Base-by-base conservation (phyloP, 345 rosid species). In the Viola odorata region DNA sequence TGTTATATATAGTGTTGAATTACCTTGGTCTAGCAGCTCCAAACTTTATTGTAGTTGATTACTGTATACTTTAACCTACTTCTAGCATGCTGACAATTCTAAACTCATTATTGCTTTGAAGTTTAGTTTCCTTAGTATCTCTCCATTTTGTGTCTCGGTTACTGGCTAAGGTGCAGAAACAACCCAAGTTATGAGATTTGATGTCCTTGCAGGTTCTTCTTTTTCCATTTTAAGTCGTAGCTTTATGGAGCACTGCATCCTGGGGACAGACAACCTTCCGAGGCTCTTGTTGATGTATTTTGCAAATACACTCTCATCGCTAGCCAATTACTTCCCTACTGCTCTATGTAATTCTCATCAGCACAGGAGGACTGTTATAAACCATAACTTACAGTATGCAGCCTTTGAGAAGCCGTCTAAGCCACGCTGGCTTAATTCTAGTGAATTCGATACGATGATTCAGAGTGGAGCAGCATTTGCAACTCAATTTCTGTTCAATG, bases 221-320 rank as follows among this genome's bases (percentile, higher is more conserved):
- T 88, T 85, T 72, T 75, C 80, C 53, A 73, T 94, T 60, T 76
- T 88, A 53, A 88, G 86, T 68, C 96, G 96, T 17, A 79, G 54
- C 41, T 86, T 89, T 41, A 57, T 92, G 4, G 95, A 92, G 67
- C 82, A 80, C 73, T 83, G 94, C 76, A 80, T 92, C 78, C 58
- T 84, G 73, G 95, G 90, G n/a, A 79, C 80, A 41, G 92, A 90
- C 73, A 94, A 94, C 83, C 78, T 94, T 58, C 99, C 99, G 1
- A 82, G 99, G 76, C 83, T 85, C 54, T 84, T 94, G 54, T 70
- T 94, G 69, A 88, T 94, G 99, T 94, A 90, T 77, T 82, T 86
- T 57, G 69, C 99, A 57, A 94, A 94, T 68, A 86, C 86, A 13
- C 91, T 85, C 57, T 83, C 77, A 23, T 83, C 97, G 8, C 73